Percentiles rank a stretch among this genome's conserved stretches.
Conservation (phyloP, 495 filamentous ascomycete genomes). For the Podospora bellae-mahoneyi region DNA sequence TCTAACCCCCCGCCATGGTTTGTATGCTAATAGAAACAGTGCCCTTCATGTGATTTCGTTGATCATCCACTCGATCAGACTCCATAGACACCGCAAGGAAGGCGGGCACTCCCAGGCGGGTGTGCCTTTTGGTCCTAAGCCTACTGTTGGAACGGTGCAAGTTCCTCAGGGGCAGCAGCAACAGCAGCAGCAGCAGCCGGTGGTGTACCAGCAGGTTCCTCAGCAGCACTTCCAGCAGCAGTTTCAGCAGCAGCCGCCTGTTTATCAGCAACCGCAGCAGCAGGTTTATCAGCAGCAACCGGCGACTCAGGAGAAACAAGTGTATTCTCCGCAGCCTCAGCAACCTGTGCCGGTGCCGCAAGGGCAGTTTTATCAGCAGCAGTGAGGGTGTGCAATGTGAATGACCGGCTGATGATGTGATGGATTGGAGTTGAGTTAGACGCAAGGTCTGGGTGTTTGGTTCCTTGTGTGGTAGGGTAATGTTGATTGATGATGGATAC, state of each 20-base stretch:
- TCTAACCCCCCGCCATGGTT: background rate
- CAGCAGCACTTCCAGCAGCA: conserved; percentile 10
- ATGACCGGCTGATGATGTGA: too few species aligned
- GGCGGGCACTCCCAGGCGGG: conserved; percentile 40
- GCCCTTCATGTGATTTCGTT: conserved; percentile 40
- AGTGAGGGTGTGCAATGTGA: background rate
- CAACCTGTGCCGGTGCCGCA: background rate
- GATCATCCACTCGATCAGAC: conserved; percentile 36
- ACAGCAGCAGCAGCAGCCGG: background rate
- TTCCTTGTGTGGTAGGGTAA: too few species aligned
- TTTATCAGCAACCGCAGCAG: conserved; percentile 22
- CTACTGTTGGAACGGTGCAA: background rate
- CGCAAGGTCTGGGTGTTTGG: too few species aligned
- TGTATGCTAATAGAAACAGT: conserved; percentile 23
- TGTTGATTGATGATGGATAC: too few species aligned
- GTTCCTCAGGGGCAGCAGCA: background rate
- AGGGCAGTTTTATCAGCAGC: background rate
- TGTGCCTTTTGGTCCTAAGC: background rate
- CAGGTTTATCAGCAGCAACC: conserved; percentile 6
- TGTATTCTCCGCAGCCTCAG: background rate
- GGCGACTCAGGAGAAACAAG: background rate
- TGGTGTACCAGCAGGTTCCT: conserved; percentile 2
- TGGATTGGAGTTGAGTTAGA: too few species aligned
- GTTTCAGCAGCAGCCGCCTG: conserved; percentile 19
- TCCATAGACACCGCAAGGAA: conserved; percentile 46